Conservation (phyloP, 305 asterid species). For the Solanum chacoense region DNA sequence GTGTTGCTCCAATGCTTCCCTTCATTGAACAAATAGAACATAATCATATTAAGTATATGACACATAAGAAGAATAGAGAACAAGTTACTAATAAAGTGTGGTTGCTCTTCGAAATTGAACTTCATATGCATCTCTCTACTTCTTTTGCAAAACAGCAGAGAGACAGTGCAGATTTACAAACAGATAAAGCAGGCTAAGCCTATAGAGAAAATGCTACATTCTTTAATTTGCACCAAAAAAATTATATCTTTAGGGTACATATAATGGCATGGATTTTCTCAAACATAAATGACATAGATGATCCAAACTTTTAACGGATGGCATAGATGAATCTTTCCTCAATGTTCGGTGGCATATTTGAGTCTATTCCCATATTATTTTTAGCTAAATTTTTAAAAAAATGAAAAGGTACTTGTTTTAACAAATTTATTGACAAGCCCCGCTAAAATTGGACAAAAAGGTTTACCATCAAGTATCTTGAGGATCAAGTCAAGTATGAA, state of each 20-base stretch:
- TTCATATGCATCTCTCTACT: background rate
- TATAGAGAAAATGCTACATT: background rate
- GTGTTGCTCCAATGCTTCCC: background rate
- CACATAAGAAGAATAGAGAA: background rate
- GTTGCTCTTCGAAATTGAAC: background rate
- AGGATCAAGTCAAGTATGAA: too few relatives aligned
- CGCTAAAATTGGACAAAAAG: too few relatives aligned
- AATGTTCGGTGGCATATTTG: too few relatives aligned
- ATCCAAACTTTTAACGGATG: too few relatives aligned
- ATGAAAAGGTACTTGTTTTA: too few relatives aligned
- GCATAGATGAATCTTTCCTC: too few relatives aligned
- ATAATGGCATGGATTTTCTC: background rate
- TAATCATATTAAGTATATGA: background rate
- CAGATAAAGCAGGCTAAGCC: too few relatives aligned
- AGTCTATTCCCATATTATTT: too few relatives aligned
- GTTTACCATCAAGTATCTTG: too few relatives aligned
- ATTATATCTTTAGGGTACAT: background rate
- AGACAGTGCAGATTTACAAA: background rate
- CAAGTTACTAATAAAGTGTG: background rate
- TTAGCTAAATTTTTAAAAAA: too few relatives aligned
- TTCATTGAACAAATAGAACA: background rate
- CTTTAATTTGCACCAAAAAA: background rate
- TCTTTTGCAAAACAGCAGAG: background rate
- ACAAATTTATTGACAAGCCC: too few relatives aligned
- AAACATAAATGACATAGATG: too few relatives aligned